Conservation (phyloP, 2,329 filamentous ascomycete species). For the Parascedosporium putredinis region DNA sequence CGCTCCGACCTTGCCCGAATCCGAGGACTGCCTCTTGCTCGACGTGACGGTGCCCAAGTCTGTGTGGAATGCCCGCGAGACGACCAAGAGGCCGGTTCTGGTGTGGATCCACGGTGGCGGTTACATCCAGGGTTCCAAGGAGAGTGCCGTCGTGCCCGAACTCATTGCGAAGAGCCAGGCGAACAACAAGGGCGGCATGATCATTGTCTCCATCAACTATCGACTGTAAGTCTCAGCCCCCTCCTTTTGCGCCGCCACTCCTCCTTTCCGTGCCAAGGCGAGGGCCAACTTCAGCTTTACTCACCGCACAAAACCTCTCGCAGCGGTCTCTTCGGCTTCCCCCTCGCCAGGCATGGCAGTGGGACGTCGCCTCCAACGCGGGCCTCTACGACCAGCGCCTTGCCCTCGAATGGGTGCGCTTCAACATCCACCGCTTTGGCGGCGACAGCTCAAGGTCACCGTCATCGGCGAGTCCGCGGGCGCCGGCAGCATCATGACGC, state of each 20-base stretch:
- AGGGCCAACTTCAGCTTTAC: neutral
- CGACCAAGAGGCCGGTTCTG: conserved; percentile 25
- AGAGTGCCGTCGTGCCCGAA: conserved; percentile 23
- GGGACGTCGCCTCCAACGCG: conserved; percentile 30
- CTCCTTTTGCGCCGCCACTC: no score
- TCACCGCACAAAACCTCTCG: neutral
- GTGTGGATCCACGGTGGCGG: conserved; percentile 39
- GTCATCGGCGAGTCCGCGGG: conserved; percentile 46
- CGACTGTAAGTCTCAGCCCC: conserved; percentile 21
- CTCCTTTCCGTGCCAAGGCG: no score
- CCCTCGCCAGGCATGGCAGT: conserved; percentile 31
- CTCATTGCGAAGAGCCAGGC: conserved; percentile 21
- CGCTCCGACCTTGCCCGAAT: conserved; percentile 4
- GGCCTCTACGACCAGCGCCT: conserved; percentile 40
- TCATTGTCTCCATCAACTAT: conserved; percentile 31
- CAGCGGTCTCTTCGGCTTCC: conserved; percentile 31
- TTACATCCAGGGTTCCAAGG: conserved; percentile 28
- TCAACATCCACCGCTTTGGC: conserved; percentile 39
- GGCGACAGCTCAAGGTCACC: conserved; percentile 35
- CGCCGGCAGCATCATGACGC: conserved; percentile 36
- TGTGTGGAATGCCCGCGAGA: conserved; percentile 17
- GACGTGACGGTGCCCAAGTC: conserved; percentile 31
- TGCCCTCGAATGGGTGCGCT: conserved; percentile 38
- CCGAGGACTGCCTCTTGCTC: conserved; percentile 35
- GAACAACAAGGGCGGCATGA: conserved; percentile 23